Evolutionary conservation across 225 moss, liverwort and hornwort species (phyloP).

Genomic region (Bryoerythrophyllum caledonicum): DNA sequence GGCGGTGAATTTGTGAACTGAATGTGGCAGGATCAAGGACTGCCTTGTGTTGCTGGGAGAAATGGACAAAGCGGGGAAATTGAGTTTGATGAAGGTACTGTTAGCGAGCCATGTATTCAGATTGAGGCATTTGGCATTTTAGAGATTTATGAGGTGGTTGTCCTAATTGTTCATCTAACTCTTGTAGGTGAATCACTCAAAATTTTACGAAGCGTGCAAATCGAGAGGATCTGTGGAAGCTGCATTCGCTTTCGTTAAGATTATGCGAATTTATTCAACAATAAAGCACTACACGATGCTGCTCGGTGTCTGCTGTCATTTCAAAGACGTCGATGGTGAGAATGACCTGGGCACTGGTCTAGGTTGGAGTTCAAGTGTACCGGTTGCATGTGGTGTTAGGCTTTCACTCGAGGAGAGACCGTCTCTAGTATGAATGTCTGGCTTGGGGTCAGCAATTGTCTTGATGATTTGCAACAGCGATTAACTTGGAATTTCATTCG

Average conservation of each 20-base stretch:
- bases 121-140: background rate
- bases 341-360: background rate
- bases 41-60: slow-evolving; percentile 70
- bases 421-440: slow-evolving; percentile 7
- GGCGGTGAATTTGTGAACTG: slow-evolving; percentile 9
- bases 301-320: slow-evolving; percentile 80
- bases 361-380: background rate
- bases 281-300: slow-evolving; percentile 87
- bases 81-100: slow-evolving; percentile 71
- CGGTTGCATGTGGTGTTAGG: slow-evolving; percentile 4
- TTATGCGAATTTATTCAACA: slow-evolving; percentile 62
- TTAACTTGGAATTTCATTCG: slow-evolving; percentile 22
- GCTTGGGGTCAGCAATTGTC: slow-evolving; percentile 1
- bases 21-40: slow-evolving; percentile 68
- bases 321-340: slow-evolving; percentile 89
- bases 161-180: slow-evolving; percentile 3
- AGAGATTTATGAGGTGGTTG: background rate
- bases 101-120: background rate
- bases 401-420: background rate
- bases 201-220: slow-evolving; percentile 79
- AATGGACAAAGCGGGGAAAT: slow-evolving; percentile 67
- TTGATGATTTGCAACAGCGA: background rate
- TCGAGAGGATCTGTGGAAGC: slow-evolving; percentile 65
- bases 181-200: slow-evolving; percentile 78
- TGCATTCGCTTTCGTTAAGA: slow-evolving; percentile 68